Base-by-base conservation (phyloP, 2,329 filamentous ascomycete genomes). In the Phyllosticta ampelicida region DNA sequence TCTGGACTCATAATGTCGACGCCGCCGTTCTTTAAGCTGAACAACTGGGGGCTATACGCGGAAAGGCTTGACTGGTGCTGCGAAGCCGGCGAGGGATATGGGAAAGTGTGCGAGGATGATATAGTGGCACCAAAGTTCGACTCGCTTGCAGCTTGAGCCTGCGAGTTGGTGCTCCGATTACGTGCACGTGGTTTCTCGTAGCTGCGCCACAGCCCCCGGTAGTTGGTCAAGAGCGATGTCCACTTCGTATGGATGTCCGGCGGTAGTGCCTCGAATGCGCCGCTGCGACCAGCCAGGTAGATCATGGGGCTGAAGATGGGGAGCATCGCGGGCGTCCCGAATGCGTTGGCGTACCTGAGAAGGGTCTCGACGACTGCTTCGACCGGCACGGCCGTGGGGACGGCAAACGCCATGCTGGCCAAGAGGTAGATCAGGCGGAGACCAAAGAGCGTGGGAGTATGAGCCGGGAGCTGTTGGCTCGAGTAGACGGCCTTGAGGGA, bases 391-490 rank as follows among this genome's bases (percentile, higher is more conserved):
- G 55, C 49, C 18, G 66, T 65, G 5, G 66, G 63, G 54, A 60
- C 61, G 13, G 56, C 55, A 13, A 67, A 54, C 9, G 59, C 60
- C n/a, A 69, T 62, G 21, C 60, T 61, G 8, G 64, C 60, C 51
- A 62, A 68, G 29, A 64, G 61, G 56, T 69, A 68, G 1, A 66
- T 63, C 19, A 68, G 55, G 28, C 66, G 66, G 5, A 72, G 62
- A 18, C 48, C 30, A 23, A 55, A 51, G 1, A 59, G 48, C 6
- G 57, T 59, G 9, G 57, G 57, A 3, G 57, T 59, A 10, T 53
- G 57, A 1, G 57, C 57, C n/a, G 57, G 48, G 2, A 53, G 49
- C 5, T 49, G 49, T 21, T 55, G 57, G 9, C 28, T 55, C 4
- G 57, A 55, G 9, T 59, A 53, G 8, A 59, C 57, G 1, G 57